phyloP scores from a whole-genome alignment of 2,329 filamentous ascomycete species.

The Zalaria obscura region DNA sequence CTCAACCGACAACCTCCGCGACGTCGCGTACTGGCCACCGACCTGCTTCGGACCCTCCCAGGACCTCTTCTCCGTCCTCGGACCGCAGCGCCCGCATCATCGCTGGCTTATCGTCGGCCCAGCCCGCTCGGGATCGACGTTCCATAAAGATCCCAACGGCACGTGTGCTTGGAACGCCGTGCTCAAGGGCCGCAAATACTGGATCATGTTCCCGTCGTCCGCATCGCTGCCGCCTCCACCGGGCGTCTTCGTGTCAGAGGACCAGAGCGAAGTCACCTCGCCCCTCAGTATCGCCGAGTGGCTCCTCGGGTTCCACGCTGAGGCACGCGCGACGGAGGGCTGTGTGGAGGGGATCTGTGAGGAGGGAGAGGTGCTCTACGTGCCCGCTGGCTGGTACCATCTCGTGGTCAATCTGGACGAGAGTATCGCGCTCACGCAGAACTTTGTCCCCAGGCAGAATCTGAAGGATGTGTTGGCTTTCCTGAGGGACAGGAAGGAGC shows the following conservation, averaged over 20 bases:
- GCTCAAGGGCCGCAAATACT: conserved; percentile 81
- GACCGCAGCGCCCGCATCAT: conserved; percentile 65
- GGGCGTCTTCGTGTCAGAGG: conserved; percentile 77
- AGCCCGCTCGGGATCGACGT: conserved; percentile 76
- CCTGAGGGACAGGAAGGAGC: conserved; percentile 65
- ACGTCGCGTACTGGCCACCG: conserved; percentile 61
- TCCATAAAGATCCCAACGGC: conserved; percentile 69
- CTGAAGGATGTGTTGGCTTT: conserved; percentile 66
- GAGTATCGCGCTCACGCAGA: conserved; percentile 84
- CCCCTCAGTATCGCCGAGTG: conserved; percentile 95
- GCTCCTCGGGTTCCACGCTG: conserved; percentile 76
- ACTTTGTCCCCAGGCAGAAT: conserved; percentile 72
- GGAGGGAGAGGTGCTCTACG: conserved; percentile 77
- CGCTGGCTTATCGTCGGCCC: conserved; percentile 90
- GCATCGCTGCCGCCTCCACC: conserved; percentile 52
- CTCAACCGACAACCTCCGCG: conserved; percentile 17
- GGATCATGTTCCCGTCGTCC: conserved; percentile 90
- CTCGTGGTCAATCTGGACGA: conserved; percentile 78
- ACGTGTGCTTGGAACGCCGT: conserved; percentile 89
- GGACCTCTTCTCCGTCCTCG: conserved; percentile 71
- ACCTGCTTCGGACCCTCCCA: conserved; percentile 75
- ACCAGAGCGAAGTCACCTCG: conserved; percentile 85
- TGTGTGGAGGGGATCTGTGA: conserved; percentile 77
- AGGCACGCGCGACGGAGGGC: conserved; percentile 60
- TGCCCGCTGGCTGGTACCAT: conserved; percentile 95